Evolutionary conservation across 179 eudicot genomes (phyloP), one percentile per base, ranked within the genome.

Genomic region (Gypsophila paniculata): DNA sequence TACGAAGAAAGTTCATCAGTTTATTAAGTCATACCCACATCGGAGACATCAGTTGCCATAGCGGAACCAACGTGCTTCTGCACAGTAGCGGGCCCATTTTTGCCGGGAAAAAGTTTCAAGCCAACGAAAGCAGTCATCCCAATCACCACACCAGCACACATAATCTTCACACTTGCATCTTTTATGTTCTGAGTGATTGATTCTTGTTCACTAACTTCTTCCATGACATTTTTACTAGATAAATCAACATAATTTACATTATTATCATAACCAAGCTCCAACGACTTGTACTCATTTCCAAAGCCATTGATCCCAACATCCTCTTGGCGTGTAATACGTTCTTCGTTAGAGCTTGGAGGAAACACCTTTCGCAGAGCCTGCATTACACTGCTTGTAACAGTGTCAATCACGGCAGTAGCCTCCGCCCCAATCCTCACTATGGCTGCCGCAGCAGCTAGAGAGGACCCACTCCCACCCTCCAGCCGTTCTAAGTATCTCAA

Each of bases 391-490:
- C 74, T 83, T 73, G 85, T 87, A 74, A 92, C 97, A 73, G 86
- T 88, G 70, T 84, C 99, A 60, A 94, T 88, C 76, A 91, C 97
- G 18, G 99, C 97, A 68, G 89, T 84, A 73, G 99, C 99, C 78
- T 85, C 92, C 72, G 94, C 95, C 29, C 99, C 95, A 77, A 94
- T 88, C 81, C 87, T 87, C 22, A 82, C 99, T 64, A 94, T 94
- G 65, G 99, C 99, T 9, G 96, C 97, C 23, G 99, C 99, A 8
- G 96, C 99, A 72, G 89, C 99, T 79, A 91, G 77, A 23, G 96
- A 96, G 34, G 97, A 90, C 76, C 95, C 84, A 72, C 86, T 86
- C 32, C 78, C 90, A 48, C 93, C 89, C 78, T 91, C 99, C 29
- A 88, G 75, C 69, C 89, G 83, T 77, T 94, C 97, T 72, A 94